Base-by-base conservation (phyloP, 1,284 basidiomycete genomes). In the Ustilago crameri region DNA sequence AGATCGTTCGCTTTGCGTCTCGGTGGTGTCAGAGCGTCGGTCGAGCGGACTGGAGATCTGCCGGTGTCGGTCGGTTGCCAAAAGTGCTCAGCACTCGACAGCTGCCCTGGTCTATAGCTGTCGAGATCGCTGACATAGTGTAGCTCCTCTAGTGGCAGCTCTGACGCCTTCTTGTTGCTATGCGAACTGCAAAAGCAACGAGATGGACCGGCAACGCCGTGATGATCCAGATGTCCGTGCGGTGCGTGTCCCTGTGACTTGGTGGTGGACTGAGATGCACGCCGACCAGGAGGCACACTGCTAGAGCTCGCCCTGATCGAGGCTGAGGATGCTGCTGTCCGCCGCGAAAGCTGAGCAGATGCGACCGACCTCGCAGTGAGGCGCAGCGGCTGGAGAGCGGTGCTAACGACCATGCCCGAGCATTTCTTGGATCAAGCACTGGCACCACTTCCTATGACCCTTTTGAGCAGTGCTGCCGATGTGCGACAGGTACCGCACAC, bases 401-500 rank as follows among this genome's bases (percentile, higher is more conserved):
- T 41, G 50, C 64, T 67, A 45, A 67, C 49, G 57, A 53, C 60
- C 64, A 67, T 67, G 53, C 64, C 64, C 57, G 37, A 35, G 45
- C 64, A 67, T 60, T 48, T 40, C 32, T 41, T 53, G 45, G 35
- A 22, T 50, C 35, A 50, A 45, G 50, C 45, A 53, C 44, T 34
- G 20, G 22, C 23, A 37, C 32, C 43, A 18, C 43, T 17, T 32
- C 44, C 32, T n/a, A 32, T 18, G 10, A 4, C 17, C 10, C n/a
- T 15, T n/a, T 4, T 22, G 9, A n/a, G 26, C 5, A 22, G 23
- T 20, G 3, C 17, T 40, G 49, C 53, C 43, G 34, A 42, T 34
- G 51, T 47, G 30, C 17, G 12, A n/a, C 30, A 12, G 30, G 30
- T 30, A 30, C 7, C 30, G 30, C 30, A 30, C 30, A 12, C 30